These are phyloP conservation scores for Dendrobium chrysotoxum DNA, from an alignment of 106 monocot genomes.

Conservation along the genomic window DNA sequence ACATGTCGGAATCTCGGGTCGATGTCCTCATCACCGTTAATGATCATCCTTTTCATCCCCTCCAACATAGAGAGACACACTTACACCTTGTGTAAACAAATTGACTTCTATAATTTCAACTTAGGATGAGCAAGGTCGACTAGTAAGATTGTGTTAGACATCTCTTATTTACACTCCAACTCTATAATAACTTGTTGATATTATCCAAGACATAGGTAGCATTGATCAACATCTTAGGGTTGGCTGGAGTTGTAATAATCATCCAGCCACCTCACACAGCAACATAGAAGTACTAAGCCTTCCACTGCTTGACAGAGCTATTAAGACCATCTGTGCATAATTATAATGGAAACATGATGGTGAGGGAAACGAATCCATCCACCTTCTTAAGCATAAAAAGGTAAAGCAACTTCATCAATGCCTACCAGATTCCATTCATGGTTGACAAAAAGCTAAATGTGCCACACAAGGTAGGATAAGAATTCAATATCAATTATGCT, in stretches of 20 bases:
- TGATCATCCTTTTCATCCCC: too few relatives aligned
- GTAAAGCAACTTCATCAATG: too few relatives aligned
- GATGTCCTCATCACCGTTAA: too few relatives aligned
- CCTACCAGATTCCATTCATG: neutral
- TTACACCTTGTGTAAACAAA: too few relatives aligned
- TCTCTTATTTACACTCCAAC: neutral
- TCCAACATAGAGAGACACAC: neutral
- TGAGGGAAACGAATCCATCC: neutral
- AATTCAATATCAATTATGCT: too few relatives aligned
- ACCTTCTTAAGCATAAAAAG: neutral
- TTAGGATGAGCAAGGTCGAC: neutral
- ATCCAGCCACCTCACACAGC: neutral
- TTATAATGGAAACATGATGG: neutral
- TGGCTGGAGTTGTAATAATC: neutral
- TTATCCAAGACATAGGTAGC: neutral
- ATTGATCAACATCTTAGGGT: neutral
- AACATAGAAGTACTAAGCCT: neutral
- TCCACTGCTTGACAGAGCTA: neutral
- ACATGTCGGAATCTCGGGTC: too few relatives aligned
- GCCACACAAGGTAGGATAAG: neutral
- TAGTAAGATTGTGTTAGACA: neutral
- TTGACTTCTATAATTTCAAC: neutral
- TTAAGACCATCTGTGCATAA: neutral
- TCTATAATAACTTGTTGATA: neutral
- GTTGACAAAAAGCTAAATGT: neutral